phyloP scores from a whole-genome alignment of 2,329 filamentous ascomycete species.

The Chrysosporium keratinophilum region DNA sequence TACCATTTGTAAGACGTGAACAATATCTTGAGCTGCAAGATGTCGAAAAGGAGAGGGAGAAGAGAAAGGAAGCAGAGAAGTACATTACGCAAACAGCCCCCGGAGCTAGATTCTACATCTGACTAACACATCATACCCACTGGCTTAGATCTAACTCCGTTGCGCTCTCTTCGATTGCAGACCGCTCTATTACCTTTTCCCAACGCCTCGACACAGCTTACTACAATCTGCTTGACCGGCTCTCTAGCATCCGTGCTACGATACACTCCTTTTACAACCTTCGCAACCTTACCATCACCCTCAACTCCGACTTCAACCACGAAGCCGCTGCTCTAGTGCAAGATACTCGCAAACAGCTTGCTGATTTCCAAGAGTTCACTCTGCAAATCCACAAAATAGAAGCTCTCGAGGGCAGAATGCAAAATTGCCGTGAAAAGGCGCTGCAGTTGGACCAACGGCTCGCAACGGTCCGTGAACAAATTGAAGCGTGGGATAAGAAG shows the following conservation, averaged over 20 bases:
- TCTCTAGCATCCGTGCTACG: conserved; percentile 32
- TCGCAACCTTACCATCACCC: conserved; percentile 26
- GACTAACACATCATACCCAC: background rate
- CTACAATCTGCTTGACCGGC: conserved; percentile 39
- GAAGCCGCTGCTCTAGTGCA: conserved; percentile 29
- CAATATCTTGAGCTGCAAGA: conserved; percentile 29
- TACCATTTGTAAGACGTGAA: conserved; percentile 16
- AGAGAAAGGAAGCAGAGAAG: conserved; percentile 67
- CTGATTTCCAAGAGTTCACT: conserved; percentile 30
- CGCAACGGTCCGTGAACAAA: conserved; percentile 29
- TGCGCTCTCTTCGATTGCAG: conserved; percentile 29
- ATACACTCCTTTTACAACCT: conserved; percentile 37
- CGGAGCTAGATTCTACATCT: background rate
- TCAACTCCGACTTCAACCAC: conserved; percentile 32
- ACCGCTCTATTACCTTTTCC: conserved; percentile 35
- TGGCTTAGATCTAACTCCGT: conserved; percentile 20
- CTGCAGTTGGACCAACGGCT: conserved; percentile 31
- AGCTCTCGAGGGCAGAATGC: conserved; percentile 33
- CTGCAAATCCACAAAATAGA: conserved; percentile 30
- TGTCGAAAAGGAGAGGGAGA: conserved; percentile 38
- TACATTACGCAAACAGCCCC: conserved; percentile 39
- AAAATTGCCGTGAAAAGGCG: conserved; percentile 26
- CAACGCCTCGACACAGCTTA: conserved; percentile 40
- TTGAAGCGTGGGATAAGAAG: conserved; percentile 35
- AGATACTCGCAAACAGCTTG: conserved; percentile 31